These are phyloP conservation scores for Malassezia japonica DNA, from an alignment of 1,284 basidiomycete genomes.

Conservation along the genomic window DNA sequence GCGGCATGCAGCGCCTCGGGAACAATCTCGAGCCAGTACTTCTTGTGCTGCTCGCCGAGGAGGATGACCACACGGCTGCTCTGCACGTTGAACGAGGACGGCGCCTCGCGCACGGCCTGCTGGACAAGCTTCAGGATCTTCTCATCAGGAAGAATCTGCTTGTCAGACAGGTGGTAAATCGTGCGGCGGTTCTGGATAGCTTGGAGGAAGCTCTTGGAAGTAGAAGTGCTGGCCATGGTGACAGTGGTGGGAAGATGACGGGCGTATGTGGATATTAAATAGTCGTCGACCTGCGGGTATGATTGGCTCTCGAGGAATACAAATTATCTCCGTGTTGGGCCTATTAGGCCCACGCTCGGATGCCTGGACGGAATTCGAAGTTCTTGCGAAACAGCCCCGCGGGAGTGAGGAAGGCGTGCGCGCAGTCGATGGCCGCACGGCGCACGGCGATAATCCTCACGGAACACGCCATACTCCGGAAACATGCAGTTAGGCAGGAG, in stretches of 20 bases:
- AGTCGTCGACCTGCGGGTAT: too few relatives aligned
- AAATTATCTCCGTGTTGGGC: too few relatives aligned
- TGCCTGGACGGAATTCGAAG: too few relatives aligned
- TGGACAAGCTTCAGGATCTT: slow-evolving; percentile 50
- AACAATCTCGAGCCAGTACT: slow-evolving; percentile 50
- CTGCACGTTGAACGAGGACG: slow-evolving; percentile 51
- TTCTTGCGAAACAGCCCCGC: too few relatives aligned
- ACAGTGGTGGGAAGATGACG: background rate
- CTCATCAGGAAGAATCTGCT: slow-evolving; percentile 47
- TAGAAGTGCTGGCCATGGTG: background rate
- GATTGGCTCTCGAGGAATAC: too few relatives aligned
- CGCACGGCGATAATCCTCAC: too few relatives aligned
- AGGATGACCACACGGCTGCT: slow-evolving; percentile 51
- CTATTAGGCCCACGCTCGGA: too few relatives aligned
- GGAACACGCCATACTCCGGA: too few relatives aligned
- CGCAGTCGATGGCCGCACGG: too few relatives aligned
- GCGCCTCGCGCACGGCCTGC: slow-evolving; percentile 50
- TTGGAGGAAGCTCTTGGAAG: slow-evolving; percentile 21
- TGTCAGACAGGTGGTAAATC: slow-evolving; percentile 50
- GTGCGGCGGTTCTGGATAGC: slow-evolving; percentile 47
- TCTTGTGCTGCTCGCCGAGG: slow-evolving; percentile 49
- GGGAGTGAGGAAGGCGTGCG: too few relatives aligned
- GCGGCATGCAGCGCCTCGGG: slow-evolving; percentile 35
- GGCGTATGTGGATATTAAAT: too few relatives aligned
- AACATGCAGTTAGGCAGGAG: too few relatives aligned